These are phyloP conservation scores for Cylindrodendrum hubeiense DNA, from an alignment of 2,329 filamentous ascomycete species.

Conservation along the genomic window DNA sequence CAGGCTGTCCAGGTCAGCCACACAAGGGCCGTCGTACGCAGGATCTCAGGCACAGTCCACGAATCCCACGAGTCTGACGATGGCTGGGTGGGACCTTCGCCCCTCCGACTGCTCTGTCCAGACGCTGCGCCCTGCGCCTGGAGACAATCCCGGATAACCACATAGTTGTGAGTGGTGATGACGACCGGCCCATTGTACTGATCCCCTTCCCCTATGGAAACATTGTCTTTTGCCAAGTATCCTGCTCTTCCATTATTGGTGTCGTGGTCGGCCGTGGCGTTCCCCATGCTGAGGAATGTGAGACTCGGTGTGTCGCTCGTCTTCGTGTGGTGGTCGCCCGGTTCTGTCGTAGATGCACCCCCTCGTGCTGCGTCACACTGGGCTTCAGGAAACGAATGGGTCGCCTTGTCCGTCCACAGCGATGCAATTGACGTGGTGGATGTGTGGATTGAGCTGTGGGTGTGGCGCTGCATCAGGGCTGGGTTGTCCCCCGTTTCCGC, in stretches of 20 bases:
- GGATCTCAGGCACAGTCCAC: background rate
- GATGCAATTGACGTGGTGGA: background rate
- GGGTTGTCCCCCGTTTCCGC: no score
- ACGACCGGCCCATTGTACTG: background rate
- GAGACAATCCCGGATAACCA: no score
- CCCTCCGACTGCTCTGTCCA: background rate
- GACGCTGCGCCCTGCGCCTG: background rate
- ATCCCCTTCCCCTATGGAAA: background rate
- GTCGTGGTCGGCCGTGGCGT: background rate
- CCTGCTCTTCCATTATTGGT: background rate
- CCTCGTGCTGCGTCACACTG: background rate
- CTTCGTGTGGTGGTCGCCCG: background rate
- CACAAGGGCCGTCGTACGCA: background rate
- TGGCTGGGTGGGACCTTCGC: background rate
- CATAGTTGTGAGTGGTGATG: background rate
- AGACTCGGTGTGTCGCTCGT: background rate
- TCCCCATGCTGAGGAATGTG: background rate
- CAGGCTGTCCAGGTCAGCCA: background rate
- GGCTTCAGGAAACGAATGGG: background rate
- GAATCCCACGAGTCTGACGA: no score
- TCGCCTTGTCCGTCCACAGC: background rate
- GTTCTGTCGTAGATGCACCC: background rate
- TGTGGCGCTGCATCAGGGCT: background rate
- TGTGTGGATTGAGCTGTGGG: background rate
- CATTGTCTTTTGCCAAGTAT: background rate